Conservation (phyloP, 164 flowering plant species). For the Tetracentron sinense region DNA sequence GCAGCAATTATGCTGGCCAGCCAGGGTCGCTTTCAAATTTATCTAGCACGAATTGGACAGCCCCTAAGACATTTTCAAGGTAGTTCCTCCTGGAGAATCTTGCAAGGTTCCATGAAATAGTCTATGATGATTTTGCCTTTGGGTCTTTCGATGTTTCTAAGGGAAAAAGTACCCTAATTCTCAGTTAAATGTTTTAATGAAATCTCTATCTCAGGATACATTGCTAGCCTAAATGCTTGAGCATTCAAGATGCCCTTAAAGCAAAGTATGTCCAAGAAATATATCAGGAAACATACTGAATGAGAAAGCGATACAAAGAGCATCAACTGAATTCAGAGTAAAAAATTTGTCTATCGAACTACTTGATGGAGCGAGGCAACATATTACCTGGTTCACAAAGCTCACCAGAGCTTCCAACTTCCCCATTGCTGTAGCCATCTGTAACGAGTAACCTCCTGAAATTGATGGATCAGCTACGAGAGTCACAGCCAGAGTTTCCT, state of each 20-base stretch:
- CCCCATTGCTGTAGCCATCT: constrained; percentile 58
- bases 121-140: too few relatives aligned
- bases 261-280: background rate
- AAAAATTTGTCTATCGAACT: background rate
- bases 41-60: too few relatives aligned
- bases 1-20: too few relatives aligned
- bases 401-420: constrained; percentile 64
- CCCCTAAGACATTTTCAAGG: too few relatives aligned
- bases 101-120: too few relatives aligned
- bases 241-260: background rate
- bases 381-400: constrained; percentile 70
- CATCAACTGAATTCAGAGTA: background rate
- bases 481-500: constrained; percentile 52
- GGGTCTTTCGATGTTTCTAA: too few relatives aligned
- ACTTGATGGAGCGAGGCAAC: background rate
- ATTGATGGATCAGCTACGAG: constrained; percentile 49
- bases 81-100: too few relatives aligned
- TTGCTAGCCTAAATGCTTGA: background rate
- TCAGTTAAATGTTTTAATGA: too few relatives aligned
- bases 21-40: too few relatives aligned
- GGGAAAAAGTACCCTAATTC: too few relatives aligned
- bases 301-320: background rate
- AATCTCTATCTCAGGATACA: too few relatives aligned
- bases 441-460: constrained; percentile 56
- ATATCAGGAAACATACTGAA: background rate